phyloP scores from a whole-genome alignment of 306 rosid species.

The Prunus padus region DNA sequence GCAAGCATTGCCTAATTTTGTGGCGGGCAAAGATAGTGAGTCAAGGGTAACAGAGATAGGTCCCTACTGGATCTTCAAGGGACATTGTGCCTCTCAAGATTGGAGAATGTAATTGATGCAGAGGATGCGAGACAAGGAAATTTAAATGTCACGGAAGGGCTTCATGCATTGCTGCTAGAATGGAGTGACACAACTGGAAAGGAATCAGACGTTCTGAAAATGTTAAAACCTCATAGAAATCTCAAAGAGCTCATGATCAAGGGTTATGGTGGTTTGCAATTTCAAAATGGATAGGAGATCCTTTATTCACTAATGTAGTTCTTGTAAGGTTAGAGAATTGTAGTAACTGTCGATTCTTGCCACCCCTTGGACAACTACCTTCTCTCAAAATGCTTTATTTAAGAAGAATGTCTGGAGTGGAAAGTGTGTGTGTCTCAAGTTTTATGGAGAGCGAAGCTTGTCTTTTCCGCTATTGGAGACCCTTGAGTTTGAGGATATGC shows the following conservation, averaged over 20 bases:
- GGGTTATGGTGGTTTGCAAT: conserved; percentile 9
- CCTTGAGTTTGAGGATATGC: neutral
- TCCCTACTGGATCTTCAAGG: neutral
- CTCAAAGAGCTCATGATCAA: neutral
- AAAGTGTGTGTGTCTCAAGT: conserved; percentile 6
- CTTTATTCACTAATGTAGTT: neutral
- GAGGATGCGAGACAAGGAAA: conserved; percentile 12
- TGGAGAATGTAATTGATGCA: conserved; percentile 15
- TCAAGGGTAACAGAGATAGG: conserved; percentile 2
- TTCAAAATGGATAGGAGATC: conserved; percentile 23
- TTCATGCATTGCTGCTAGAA: conserved; percentile 6
- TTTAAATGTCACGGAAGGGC: neutral
- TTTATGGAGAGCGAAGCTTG: neutral
- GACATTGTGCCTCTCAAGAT: conserved; percentile 6
- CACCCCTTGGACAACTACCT: conserved; percentile 23
- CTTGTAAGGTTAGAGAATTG: neutral
- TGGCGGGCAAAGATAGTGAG: neutral
- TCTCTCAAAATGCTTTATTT: conserved; percentile 6
- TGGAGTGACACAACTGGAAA: conserved; percentile 8
- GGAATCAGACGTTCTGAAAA: neutral
- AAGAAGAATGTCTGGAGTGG: neutral
- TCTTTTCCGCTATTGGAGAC: neutral
- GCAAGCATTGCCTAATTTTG: conserved; percentile 16
- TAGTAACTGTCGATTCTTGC: neutral
- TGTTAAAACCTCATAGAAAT: conserved; percentile 22